Evolutionary conservation across 805 yeast species (phyloP).

Genomic region (Yarrowia divulgata): DNA sequence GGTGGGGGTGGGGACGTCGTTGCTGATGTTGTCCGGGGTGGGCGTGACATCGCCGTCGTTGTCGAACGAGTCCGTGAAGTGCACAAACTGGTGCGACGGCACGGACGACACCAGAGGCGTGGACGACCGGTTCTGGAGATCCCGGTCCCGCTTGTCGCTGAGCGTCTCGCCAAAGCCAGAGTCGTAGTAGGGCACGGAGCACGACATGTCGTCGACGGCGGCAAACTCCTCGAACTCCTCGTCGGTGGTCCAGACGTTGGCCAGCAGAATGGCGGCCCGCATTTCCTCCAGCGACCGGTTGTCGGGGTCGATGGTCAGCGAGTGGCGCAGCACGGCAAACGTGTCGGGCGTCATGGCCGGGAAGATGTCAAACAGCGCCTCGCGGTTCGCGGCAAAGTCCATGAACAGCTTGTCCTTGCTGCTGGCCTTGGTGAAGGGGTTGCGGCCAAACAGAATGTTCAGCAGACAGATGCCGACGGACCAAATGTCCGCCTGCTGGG

Average conservation of each 20-base stretch:
- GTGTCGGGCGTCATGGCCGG: slow-evolving; percentile 87
- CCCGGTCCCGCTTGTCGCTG: slow-evolving; percentile 21
- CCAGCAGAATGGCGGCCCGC: slow-evolving; percentile 63
- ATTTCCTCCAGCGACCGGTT: slow-evolving; percentile 74
- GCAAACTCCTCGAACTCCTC: slow-evolving; percentile 64
- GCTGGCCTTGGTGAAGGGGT: slow-evolving; percentile 84
- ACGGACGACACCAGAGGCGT: slow-evolving; percentile 12
- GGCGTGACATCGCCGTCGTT: slow-evolving; percentile 27
- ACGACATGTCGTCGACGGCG: slow-evolving; percentile 54
- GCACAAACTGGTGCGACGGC: slow-evolving; percentile 35
- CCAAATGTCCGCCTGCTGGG: slow-evolving; percentile 88
- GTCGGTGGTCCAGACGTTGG: slow-evolving; percentile 80
- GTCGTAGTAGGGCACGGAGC: slow-evolving; percentile 42
- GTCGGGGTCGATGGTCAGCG: slow-evolving; percentile 83
- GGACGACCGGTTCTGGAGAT: background rate
- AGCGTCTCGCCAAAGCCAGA: slow-evolving; percentile 37
- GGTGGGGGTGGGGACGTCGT: background rate
- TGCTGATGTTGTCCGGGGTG: slow-evolving; percentile 15
- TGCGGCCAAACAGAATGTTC: slow-evolving; percentile 85
- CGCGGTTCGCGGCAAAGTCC: slow-evolving; percentile 86
- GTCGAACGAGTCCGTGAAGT: slow-evolving; percentile 10
- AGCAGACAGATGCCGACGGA: slow-evolving; percentile 83
- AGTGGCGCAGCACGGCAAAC: slow-evolving; percentile 79
- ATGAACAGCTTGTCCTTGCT: slow-evolving; percentile 81
- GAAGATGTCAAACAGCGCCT: slow-evolving; percentile 88